Conservation (phyloP, 1,284 basidiomycete species). For the Pascua guehoae region DNA sequence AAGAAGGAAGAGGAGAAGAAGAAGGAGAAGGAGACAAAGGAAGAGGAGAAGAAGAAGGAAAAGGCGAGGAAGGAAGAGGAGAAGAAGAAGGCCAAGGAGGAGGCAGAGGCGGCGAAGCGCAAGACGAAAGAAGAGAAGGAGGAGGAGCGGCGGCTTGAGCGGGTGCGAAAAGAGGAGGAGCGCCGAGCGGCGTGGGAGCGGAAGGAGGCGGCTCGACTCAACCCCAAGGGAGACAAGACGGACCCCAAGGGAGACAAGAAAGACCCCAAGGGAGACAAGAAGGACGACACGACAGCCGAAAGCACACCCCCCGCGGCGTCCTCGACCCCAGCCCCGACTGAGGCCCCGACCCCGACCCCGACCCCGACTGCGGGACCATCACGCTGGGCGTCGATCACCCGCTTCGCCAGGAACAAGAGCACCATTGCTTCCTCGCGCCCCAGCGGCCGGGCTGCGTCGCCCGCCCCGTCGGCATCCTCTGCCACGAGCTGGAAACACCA, state of each 20-base stretch:
- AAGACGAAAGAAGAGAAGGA: not conserved
- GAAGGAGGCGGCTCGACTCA: too few species aligned
- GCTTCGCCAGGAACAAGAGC: not conserved
- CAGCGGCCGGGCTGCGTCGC: not conserved
- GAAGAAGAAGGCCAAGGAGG: not conserved
- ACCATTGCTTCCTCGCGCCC: not conserved
- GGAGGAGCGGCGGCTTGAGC: not conserved
- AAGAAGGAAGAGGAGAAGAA: not conserved
- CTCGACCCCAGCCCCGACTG: not conserved
- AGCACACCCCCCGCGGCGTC: not conserved
- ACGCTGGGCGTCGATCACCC: not conserved
- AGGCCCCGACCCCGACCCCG: not conserved
- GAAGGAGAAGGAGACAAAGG: not conserved
- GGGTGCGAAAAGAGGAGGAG: too few species aligned
- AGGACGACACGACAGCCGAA: not conserved
- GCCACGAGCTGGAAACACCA: constrained; percentile 29
- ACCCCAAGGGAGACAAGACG: not conserved
- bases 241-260: not conserved
- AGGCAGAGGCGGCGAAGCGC: not conserved
- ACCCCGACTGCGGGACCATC: not conserved
- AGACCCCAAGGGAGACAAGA: not conserved
- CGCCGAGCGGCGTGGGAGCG: too few species aligned
- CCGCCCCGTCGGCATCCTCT: not conserved
- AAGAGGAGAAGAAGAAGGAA: not conserved
- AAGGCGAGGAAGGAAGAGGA: not conserved